These are phyloP conservation scores for Mortierella sp. DNA, from an alignment of 371 early-diverging fungal species.

Conservation along the genomic window DNA sequence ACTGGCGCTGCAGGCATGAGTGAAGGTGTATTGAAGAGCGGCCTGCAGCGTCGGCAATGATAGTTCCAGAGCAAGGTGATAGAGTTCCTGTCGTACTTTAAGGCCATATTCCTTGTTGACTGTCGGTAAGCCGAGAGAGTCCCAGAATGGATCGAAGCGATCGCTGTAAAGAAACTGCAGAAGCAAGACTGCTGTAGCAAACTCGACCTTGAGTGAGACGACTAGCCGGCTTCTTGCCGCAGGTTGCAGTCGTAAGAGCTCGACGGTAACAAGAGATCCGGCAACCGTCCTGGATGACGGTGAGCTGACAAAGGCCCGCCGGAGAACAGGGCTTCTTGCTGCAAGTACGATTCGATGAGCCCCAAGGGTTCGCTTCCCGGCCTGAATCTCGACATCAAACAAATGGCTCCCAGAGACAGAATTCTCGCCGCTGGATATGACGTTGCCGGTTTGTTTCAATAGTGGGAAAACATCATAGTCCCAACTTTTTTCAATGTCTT, in stretches of 20 bases:
- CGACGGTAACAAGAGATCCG: constrained; percentile 34
- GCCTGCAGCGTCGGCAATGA: constrained; percentile 44
- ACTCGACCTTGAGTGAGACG: constrained; percentile 37
- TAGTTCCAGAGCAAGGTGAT: constrained; percentile 48
- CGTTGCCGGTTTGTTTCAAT: constrained; percentile 36
- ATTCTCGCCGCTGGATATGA: constrained; percentile 21
- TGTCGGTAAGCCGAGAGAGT: constrained; percentile 30
- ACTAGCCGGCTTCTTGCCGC: constrained; percentile 16
- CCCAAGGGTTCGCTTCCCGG: constrained; percentile 51
- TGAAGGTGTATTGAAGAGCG: constrained; percentile 50
- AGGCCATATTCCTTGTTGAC: constrained; percentile 21
- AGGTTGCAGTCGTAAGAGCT: background rate
- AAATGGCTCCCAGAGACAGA: constrained; percentile 59
- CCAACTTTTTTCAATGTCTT: constrained; percentile 47
- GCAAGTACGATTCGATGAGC: constrained; percentile 68
- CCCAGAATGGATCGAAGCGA: constrained; percentile 56
- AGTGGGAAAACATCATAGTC: constrained; percentile 42
- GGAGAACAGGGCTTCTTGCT: constrained; percentile 46
- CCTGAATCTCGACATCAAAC: constrained; percentile 57
- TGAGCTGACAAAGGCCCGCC: constrained; percentile 35
- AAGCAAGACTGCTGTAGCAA: constrained; percentile 40
- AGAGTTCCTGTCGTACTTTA: constrained; percentile 50
- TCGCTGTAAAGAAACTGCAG: constrained; percentile 56
- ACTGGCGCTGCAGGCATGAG: constrained; percentile 43
- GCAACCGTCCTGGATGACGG: constrained; percentile 4